phyloP scores from a whole-genome alignment of 139 green algal species.

The Medakamo hakoo region DNA sequence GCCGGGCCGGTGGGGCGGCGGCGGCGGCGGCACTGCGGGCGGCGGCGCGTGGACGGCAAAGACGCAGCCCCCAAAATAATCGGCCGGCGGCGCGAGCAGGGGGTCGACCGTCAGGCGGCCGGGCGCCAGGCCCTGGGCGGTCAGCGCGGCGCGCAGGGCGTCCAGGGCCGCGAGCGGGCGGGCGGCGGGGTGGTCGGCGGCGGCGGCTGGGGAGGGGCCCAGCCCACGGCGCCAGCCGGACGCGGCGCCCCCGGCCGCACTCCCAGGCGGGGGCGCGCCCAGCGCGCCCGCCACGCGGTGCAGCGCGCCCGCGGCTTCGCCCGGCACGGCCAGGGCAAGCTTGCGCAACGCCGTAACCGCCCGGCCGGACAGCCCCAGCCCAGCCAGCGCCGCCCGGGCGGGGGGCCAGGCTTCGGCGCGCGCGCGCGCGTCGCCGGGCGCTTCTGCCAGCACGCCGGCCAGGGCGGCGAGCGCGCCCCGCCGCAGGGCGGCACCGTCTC shows the following conservation, averaged over 20 bases:
- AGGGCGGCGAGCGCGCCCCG: not conserved
- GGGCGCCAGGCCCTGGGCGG: not conserved
- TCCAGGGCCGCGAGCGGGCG: not conserved
- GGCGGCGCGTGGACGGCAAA: not conserved
- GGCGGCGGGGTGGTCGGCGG: not conserved
- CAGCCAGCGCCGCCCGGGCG: slow-evolving; percentile 40
- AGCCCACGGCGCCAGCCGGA: too few species aligned
- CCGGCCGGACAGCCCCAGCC: slow-evolving; percentile 23
- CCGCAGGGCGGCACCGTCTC: too few species aligned
- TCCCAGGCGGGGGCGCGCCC: too few species aligned
- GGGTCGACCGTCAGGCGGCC: not conserved
- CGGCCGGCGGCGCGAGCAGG: not conserved
- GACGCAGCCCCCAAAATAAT: not conserved
- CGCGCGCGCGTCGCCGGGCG: slow-evolving; percentile 17
- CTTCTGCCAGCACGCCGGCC: slow-evolving; percentile 12
- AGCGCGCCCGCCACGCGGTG: not conserved
- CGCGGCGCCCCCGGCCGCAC: too few species aligned
- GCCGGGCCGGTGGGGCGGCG: too few species aligned
- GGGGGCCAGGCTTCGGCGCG: slow-evolving; percentile 30
- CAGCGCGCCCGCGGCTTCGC: not conserved
- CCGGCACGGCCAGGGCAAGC: not conserved
- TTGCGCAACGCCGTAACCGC: not conserved
- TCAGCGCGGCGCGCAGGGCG: not conserved
- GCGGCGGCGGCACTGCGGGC: too few species aligned
- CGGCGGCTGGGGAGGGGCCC: not conserved